These are phyloP conservation scores for Coemansia sp. DNA, from an alignment of 192 early-diverging fungal genomes.

Conservation along the genomic window DNA sequence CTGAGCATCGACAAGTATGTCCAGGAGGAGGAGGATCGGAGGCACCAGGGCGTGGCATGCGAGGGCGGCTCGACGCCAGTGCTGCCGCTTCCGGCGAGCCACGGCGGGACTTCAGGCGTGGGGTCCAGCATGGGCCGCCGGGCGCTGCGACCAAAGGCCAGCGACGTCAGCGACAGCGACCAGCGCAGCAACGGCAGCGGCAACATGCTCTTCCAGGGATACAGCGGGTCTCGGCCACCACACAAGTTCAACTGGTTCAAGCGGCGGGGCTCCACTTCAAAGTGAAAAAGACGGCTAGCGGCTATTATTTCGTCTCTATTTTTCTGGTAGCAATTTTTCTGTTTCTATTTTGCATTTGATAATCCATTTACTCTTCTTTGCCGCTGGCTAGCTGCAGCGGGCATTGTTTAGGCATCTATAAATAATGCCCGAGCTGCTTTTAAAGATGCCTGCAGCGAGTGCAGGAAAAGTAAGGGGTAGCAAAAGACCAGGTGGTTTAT, in stretches of 20 bases:
- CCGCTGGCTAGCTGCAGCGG: too few relatives aligned
- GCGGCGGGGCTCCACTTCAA: conserved; percentile 51
- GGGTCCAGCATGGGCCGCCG: too few relatives aligned
- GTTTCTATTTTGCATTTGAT: neutral
- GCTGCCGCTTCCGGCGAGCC: conserved; percentile 4
- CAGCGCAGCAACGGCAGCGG: conserved; percentile 6
- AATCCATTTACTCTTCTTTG: too few relatives aligned
- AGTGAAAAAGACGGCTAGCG: too few relatives aligned
- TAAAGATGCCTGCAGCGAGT: too few relatives aligned
- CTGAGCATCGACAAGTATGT: conserved; percentile 50
- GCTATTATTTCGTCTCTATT: too few relatives aligned
- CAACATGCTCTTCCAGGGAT: neutral
- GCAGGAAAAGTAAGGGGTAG: too few relatives aligned
- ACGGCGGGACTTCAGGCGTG: conserved; percentile 2
- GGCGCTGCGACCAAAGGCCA: conserved; percentile 34
- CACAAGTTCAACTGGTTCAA: conserved; percentile 52
- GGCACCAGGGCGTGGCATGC: conserved; percentile 5
- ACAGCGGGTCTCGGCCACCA: conserved; percentile 18
- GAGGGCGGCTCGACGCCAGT: neutral
- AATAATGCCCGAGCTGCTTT: too few relatives aligned
- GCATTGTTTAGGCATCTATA: too few relatives aligned
- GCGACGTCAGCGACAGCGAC: conserved; percentile 35
- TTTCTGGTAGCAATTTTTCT: neutral
- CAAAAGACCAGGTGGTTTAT: too few relatives aligned
- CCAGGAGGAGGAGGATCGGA: conserved; percentile 42